A percentile compares a stretch with the other conserved stretches of the same genome.
These are phyloP conservation scores for Perilla frutescens DNA, from an alignment of 257 asterid species.

Conservation along the genomic window DNA sequence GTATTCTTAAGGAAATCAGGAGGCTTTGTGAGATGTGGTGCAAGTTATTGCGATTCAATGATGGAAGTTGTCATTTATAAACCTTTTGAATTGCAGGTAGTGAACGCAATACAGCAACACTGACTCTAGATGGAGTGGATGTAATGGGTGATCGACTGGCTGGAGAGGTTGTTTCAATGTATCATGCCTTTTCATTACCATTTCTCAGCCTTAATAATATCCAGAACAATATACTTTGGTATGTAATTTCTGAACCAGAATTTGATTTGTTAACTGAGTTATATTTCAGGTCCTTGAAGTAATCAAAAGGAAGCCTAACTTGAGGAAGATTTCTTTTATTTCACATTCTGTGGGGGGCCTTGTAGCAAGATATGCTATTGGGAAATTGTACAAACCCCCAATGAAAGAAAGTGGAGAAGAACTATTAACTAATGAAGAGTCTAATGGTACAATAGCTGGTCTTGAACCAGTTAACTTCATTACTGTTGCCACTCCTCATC, in stretches of 20 bases:
- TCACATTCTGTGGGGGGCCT: conserved; percentile 99
- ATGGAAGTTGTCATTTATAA: conserved; percentile 8
- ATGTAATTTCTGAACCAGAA: conserved; percentile 18
- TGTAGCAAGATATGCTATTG: conserved; percentile 95
- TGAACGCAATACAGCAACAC: conserved; percentile 73
- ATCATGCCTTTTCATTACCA: conserved; percentile 17
- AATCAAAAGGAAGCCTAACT: conserved; percentile 61
- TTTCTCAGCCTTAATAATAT: conserved; percentile 22
- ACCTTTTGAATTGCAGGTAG: conserved; percentile 66
- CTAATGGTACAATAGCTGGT: conserved; percentile 79
- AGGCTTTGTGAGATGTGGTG: not conserved
- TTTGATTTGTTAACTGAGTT: conserved; percentile 36
- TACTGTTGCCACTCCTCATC: conserved; percentile 98
- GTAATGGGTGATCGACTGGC: conserved; percentile 96
- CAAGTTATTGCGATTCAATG: conserved; percentile 12
- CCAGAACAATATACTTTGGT: conserved; percentile 11
- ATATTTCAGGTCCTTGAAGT: conserved; percentile 77
- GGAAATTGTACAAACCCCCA: conserved; percentile 73
- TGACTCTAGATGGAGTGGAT: conserved; percentile 94
- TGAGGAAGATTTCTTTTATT: conserved; percentile 85
- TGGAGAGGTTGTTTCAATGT: conserved; percentile 70
- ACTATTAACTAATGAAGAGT: conserved; percentile 51
- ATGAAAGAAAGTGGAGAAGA: conserved; percentile 47
- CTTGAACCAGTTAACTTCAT: conserved; percentile 85
- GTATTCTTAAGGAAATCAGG: not conserved